Percentiles rank a stretch among this genome's conserved stretches.
phyloP scores from a whole-genome alignment of 352 stramenopile species.

The Globisporangium nunn region DNA sequence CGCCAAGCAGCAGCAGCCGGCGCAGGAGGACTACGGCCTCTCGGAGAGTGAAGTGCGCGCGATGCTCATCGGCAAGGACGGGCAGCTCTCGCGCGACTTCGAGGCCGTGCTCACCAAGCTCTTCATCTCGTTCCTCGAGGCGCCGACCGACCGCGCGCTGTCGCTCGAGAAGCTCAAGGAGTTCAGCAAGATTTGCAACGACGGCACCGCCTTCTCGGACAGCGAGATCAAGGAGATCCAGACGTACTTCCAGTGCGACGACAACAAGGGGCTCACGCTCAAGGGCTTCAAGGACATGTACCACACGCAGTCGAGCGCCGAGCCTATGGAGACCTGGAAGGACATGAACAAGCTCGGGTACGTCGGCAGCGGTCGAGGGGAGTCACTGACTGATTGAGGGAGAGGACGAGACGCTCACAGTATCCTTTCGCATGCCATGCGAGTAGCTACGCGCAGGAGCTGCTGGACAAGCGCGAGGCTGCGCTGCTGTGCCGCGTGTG shows the following conservation, averaged over 20 bases:
- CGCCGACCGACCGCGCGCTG: conserved; percentile 71
- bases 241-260: conserved; percentile 88
- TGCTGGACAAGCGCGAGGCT: conserved; percentile 64
- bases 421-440: not conserved
- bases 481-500: conserved; percentile 76
- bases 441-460: conserved; percentile 56
- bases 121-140: conserved; percentile 80
- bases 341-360: conserved; percentile 87
- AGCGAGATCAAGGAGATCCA: conserved; percentile 89
- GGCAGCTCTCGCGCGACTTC: conserved; percentile 78
- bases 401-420: not conserved
- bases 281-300: conserved; percentile 91
- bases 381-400: not conserved
- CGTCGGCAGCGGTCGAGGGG: conserved; percentile 5
- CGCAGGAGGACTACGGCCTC: conserved; percentile 35
- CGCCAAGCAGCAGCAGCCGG: conserved; percentile 12
- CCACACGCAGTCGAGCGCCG: conserved; percentile 85
- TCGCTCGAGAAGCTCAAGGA: conserved; percentile 83
- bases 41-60: conserved; percentile 80
- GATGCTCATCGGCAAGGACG: conserved; percentile 78
- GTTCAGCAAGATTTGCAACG: conserved; percentile 87
- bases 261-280: conserved; percentile 86
- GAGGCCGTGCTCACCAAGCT: conserved; percentile 80
- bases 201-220: conserved; percentile 84
- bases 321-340: conserved; percentile 85